Conservation (phyloP, 2,329 filamentous ascomycete genomes). For the Gremmenia infestans region DNA sequence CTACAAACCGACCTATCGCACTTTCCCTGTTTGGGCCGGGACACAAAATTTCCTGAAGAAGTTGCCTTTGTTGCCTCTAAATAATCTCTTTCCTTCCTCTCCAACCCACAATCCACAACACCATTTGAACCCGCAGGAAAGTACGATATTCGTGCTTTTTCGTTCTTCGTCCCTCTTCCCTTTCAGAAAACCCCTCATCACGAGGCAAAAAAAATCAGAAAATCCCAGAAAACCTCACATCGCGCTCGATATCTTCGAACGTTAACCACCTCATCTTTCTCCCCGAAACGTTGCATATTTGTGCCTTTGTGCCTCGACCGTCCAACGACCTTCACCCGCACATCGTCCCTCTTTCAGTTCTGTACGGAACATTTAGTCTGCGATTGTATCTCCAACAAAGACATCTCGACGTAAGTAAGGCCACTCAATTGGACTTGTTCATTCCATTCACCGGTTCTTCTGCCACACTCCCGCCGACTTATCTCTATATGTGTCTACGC, state of each 20-base stretch:
- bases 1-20: not conserved
- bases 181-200: slow-evolving; percentile 30
- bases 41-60: slow-evolving; percentile 5
- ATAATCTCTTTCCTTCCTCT: not conserved
- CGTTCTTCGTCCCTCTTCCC: slow-evolving; percentile 32
- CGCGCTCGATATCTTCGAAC: slow-evolving; percentile 22
- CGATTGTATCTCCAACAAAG: slow-evolving; percentile 6
- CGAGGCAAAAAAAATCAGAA: slow-evolving; percentile 36
- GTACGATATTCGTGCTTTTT: slow-evolving; percentile 33
- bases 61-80: slow-evolving; percentile 3
- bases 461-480: slow-evolving; percentile 8
- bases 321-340: slow-evolving; percentile 22
- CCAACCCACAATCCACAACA: slow-evolving; percentile 13
- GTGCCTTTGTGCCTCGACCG: slow-evolving; percentile 15
- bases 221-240: slow-evolving; percentile 29
- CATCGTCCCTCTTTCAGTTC: slow-evolving; percentile 14
- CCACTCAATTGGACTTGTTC: slow-evolving; percentile 8
- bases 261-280: slow-evolving; percentile 17
- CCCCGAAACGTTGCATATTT: slow-evolving; percentile 7
- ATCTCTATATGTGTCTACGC: not conserved
- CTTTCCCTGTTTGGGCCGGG: slow-evolving; percentile 1
- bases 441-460: slow-evolving; percentile 1
- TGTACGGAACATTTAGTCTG: slow-evolving; percentile 17
- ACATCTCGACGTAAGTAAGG: slow-evolving; percentile 21
- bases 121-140: slow-evolving; percentile 27